Conservation (phyloP, 768 basidiomycete genomes). For the Hydnomerulius pinastri region DNA sequence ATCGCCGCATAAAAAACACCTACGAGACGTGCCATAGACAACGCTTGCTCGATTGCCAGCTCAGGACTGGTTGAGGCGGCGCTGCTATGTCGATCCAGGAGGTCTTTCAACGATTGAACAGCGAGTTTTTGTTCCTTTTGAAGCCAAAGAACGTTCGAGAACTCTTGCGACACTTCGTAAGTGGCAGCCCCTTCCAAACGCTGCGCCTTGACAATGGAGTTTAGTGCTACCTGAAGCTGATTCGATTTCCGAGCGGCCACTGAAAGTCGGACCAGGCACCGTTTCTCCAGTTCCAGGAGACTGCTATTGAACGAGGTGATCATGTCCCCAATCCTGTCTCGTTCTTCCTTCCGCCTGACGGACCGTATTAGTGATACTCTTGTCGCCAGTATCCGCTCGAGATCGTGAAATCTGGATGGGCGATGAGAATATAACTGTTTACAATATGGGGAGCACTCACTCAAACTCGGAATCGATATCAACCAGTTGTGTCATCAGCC, state of each 20-base stretch:
- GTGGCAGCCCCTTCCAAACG: slow-evolving; percentile 49
- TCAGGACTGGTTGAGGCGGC: slow-evolving; percentile 11
- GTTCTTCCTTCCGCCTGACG: slow-evolving; percentile 65
- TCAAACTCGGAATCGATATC: slow-evolving; percentile 60
- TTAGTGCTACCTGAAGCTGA: slow-evolving; percentile 81
- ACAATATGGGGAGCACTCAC: slow-evolving; percentile 44
- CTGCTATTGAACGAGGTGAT: slow-evolving; percentile 50
- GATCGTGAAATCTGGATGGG: slow-evolving; percentile 61
- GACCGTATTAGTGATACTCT: slow-evolving; percentile 82
- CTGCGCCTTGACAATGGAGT: slow-evolving; percentile 79
- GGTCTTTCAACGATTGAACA: slow-evolving; percentile 64
- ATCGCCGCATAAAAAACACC: slow-evolving; percentile 20
- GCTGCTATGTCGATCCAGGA: slow-evolving; percentile 22
- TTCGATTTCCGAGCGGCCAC: slow-evolving; percentile 66
- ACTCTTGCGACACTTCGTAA: slow-evolving; percentile 72
- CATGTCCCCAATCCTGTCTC: slow-evolving; percentile 74
- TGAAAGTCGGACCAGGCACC: slow-evolving; percentile 71
- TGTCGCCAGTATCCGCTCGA: slow-evolving; percentile 80
- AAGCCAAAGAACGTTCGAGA: slow-evolving; percentile 87
- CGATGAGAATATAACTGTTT: slow-evolving; percentile 8
- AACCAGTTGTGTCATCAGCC: slow-evolving; percentile 45
- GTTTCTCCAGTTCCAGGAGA: slow-evolving; percentile 63
- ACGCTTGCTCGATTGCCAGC: slow-evolving; percentile 34
- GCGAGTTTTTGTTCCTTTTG: slow-evolving; percentile 85
- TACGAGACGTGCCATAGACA: slow-evolving; percentile 68